Percentiles rank a stretch among this genome's conserved stretches.
Evolutionary conservation across 176 grass and related monocot species (phyloP).

Genomic region (Rhipidocladum racemiflorum): DNA sequence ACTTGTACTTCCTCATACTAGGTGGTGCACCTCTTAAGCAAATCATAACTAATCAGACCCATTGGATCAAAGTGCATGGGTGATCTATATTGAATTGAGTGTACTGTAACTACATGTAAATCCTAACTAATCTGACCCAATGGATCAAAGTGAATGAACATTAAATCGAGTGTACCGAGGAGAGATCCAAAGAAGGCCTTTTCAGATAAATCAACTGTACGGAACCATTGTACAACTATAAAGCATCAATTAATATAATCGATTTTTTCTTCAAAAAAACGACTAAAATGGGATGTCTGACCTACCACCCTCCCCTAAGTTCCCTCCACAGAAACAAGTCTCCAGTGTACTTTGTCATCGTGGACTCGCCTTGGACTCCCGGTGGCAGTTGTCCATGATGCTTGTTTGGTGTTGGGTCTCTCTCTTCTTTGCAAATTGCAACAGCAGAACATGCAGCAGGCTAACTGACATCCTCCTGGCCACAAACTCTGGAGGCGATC

Average conservation of each 20-base stretch:
- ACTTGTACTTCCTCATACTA: no score
- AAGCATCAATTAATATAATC: neutral
- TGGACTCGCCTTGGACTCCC: neutral
- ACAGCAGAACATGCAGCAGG: neutral
- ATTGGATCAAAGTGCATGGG: no score
- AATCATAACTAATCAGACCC: no score
- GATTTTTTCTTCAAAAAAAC: neutral
- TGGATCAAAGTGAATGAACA: no score
- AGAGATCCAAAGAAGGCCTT: slow-evolving; percentile 5
- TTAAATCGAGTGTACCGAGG: no score
- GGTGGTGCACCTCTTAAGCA: no score
- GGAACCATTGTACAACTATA: neutral
- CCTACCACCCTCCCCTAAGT: neutral
- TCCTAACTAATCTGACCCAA: no score
- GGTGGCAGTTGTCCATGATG: neutral
- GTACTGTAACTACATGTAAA: no score
- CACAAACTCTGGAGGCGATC: neutral
- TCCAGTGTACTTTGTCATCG: neutral
- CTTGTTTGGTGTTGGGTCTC: neutral
- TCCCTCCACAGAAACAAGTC: neutral
- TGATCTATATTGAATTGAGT: no score
- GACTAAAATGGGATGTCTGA: neutral
- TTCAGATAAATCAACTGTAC: neutral
- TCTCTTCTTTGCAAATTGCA: neutral
- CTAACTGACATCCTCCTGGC: neutral